Base-by-base conservation (phyloP, 306 rosid species). In the Trifolium dubium region DNA sequence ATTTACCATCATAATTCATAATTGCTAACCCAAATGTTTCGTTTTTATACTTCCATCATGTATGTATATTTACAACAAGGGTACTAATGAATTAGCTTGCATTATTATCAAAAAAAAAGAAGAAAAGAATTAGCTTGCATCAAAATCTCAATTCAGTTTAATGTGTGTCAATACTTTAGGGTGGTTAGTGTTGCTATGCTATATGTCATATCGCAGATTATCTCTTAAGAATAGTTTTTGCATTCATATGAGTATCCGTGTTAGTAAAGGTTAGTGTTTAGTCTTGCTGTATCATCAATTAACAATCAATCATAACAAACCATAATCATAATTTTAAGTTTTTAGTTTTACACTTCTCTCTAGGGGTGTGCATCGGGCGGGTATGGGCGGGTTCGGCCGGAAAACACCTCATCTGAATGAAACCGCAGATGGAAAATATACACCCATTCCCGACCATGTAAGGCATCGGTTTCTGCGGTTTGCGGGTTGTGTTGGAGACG, bases 261-360 rank as follows among this genome's bases (percentile, higher is more conserved):
- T 23, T 23, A 58, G 29, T 58, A 29, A 29, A 5, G 17, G 37
- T 29, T 30, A 11, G 15, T 58, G 32, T 23, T 2, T 58, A 58
- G 39, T 58, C 15, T 28, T 4, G 29, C 30, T 29, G 15, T 58
- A 58, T 58, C 39, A 58, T 56, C 35, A 29, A 58, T 11, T 58
- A 29, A 5, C 64, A 30, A 58, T 4, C 47, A 37, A 37, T 63
- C 68, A 63, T 37, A 35, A 34, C 67, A 62, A 62, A 62, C 46
- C 67, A 34, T 35, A 34, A 34, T 4, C 44, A 34, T n/a, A 15
- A 62, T 63, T 63, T 63, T 6, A 32, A n/a, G 8, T 32, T 8
- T 61, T 17, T 63, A 37, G 37, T 63, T 37, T 17, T 37, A 17
- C 49, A n/a, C n/a, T n/a, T n/a, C n/a, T n/a, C n/a, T n/a, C n/a